These are phyloP conservation scores for Murraya koenigii DNA, from an alignment of 345 rosid species.

Conservation along the genomic window DNA sequence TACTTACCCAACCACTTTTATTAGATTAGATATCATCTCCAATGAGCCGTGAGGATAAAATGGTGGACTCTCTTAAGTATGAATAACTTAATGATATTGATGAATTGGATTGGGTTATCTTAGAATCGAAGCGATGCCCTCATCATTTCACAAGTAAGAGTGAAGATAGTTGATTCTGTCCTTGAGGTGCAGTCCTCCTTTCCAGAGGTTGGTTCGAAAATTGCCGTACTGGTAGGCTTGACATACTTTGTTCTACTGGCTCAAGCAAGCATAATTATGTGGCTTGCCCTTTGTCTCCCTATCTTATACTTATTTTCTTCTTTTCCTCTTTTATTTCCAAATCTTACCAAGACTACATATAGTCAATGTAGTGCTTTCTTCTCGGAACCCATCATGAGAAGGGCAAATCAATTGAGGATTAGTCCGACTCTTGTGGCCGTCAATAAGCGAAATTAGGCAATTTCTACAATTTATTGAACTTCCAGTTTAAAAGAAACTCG, in stretches of 20 bases:
- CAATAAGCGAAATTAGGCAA: not conserved
- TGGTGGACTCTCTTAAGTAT: not conserved
- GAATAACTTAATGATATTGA: not conserved
- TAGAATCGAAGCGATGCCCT: conserved; percentile 27
- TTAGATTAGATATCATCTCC: not conserved
- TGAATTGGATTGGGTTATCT: conserved; percentile 1
- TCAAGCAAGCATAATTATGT: not conserved
- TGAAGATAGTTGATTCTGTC: conserved; percentile 16
- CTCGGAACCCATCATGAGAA: not conserved
- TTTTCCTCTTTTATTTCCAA: not conserved
- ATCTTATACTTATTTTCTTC: not conserved
- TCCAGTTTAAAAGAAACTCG: not conserved
- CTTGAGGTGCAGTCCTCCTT: conserved; percentile 15
- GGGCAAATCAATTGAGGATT: not conserved
- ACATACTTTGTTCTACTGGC: not conserved
- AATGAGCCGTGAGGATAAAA: not conserved
- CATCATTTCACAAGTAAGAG: conserved; percentile 11
- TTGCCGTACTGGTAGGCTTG: not conserved
- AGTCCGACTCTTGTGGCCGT: not conserved
- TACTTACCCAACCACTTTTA: not conserved
- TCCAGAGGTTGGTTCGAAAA: not conserved
- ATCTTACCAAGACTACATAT: not conserved
- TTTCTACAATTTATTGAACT: not conserved
- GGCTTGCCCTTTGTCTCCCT: not conserved
- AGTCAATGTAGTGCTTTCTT: not conserved